These are phyloP conservation scores for Puccinia coronata DNA, from an alignment of 1,284 basidiomycete genomes.

Conservation along the genomic window DNA sequence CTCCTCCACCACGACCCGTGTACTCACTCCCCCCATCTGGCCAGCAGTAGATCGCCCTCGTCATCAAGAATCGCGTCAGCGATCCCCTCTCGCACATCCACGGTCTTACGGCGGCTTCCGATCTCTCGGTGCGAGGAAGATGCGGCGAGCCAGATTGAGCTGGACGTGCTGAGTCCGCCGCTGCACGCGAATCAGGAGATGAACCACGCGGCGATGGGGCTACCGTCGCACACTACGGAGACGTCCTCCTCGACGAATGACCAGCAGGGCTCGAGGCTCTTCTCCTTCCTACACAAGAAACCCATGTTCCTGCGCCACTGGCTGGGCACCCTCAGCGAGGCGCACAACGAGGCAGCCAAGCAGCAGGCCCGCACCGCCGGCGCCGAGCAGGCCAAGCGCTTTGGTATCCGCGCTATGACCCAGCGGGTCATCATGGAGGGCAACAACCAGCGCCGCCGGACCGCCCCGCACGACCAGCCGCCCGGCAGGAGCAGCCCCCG, in stretches of 20 bases:
- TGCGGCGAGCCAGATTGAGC: neutral
- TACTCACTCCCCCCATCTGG: too few species aligned
- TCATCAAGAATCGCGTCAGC: neutral
- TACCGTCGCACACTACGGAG: slow-evolving; percentile 6
- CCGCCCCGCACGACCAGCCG: neutral
- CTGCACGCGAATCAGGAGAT: neutral
- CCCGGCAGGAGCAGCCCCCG: too few species aligned
- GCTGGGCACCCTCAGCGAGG: slow-evolving; percentile 7
- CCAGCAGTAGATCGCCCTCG: too few species aligned
- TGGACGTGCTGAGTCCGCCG: neutral
- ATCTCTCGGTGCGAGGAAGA: neutral
- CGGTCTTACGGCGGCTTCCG: neutral
- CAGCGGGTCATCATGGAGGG: slow-evolving; percentile 27
- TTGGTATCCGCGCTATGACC: slow-evolving; percentile 30
- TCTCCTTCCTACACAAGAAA: neutral
- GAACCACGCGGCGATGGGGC: neutral
- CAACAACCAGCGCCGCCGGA: neutral
- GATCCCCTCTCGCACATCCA: neutral
- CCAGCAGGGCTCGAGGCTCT: neutral
- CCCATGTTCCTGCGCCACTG: slow-evolving; percentile 30
- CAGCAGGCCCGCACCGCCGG: slow-evolving; percentile 29
- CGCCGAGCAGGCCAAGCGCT: slow-evolving; percentile 23
- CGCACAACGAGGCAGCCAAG: slow-evolving; percentile 43
- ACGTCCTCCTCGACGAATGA: slow-evolving; percentile 22
- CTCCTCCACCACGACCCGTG: too few species aligned